Percentiles rank a stretch among this genome's conserved stretches.
These are phyloP conservation scores for Schoenoplectus tabernaemontani DNA, from an alignment of 202 grass and related monocot genomes.

Conservation along the genomic window DNA sequence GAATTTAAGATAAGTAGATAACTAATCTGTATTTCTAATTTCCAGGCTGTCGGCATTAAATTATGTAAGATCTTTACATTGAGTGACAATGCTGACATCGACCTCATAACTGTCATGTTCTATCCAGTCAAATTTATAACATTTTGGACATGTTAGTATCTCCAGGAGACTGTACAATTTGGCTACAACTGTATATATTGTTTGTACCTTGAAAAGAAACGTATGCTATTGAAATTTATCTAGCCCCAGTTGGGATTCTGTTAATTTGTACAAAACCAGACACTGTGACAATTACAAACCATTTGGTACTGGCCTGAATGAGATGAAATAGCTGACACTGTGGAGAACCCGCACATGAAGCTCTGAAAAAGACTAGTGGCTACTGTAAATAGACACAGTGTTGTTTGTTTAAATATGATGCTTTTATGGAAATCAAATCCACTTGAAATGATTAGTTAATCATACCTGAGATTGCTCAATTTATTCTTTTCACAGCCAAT, in stretches of 20 bases:
- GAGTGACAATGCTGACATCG: background rate
- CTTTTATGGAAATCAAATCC: too few species aligned
- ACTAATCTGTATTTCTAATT: background rate
- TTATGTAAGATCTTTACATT: background rate
- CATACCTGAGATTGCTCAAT: background rate
- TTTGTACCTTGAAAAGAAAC: background rate
- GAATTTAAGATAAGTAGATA: background rate
- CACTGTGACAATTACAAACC: background rate
- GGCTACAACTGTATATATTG: background rate
- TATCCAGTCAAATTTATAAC: background rate
- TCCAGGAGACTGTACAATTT: background rate
- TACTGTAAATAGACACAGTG: too few species aligned
- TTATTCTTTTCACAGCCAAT: background rate
- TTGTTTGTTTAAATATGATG: too few species aligned
- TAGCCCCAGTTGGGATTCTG: background rate
- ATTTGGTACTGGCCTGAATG: background rate
- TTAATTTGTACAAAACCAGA: background rate
- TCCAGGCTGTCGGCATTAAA: background rate
- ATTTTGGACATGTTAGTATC: slow-evolving; percentile 1
- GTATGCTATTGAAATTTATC: background rate
- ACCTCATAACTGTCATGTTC: background rate
- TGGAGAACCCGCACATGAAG: background rate
- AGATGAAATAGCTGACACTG: background rate
- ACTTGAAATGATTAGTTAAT: background rate
- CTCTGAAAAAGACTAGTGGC: background rate